phyloP scores from a whole-genome alignment of 306 rosid species.

The Malus fusca region DNA sequence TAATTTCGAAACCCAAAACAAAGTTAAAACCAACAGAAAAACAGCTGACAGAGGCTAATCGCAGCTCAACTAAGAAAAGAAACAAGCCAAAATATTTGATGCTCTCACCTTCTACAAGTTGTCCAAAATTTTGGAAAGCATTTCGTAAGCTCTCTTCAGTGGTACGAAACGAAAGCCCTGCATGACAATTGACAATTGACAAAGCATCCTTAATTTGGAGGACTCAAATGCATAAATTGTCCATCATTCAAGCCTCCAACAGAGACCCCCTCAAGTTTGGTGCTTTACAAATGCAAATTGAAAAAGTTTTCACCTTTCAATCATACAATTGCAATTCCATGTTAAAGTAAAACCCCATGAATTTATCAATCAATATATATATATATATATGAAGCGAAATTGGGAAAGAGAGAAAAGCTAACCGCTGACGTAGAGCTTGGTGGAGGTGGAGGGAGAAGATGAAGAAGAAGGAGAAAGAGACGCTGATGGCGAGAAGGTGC shows the following conservation, averaged over 20 bases:
- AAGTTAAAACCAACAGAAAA: background rate
- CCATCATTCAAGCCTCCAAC: background rate
- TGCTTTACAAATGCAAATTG: background rate
- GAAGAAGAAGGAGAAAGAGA: constrained; percentile 37
- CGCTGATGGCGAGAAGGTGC: constrained; percentile 21
- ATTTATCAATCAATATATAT: background rate
- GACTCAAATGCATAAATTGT: background rate
- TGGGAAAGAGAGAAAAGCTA: constrained; percentile 14
- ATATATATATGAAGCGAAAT: background rate
- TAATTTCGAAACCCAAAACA: background rate
- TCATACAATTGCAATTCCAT: too few species aligned
- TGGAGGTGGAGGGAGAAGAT: constrained; percentile 30
- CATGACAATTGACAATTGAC: background rate
- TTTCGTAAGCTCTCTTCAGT: constrained; percentile 76
- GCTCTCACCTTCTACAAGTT: constrained; percentile 66
- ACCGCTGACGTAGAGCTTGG: constrained; percentile 82
- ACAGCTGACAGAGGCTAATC: background rate
- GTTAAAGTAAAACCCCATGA: background rate
- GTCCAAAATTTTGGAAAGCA: constrained; percentile 67
- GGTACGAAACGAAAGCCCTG: constrained; percentile 87
- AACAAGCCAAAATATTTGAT: background rate
- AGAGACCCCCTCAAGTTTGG: background rate
- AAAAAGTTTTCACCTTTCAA: background rate
- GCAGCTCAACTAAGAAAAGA: background rate
- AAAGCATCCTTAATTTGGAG: background rate